These are phyloP conservation scores for Microcera coccophila DNA, from an alignment of 2,329 filamentous ascomycete genomes.

Conservation along the genomic window DNA sequence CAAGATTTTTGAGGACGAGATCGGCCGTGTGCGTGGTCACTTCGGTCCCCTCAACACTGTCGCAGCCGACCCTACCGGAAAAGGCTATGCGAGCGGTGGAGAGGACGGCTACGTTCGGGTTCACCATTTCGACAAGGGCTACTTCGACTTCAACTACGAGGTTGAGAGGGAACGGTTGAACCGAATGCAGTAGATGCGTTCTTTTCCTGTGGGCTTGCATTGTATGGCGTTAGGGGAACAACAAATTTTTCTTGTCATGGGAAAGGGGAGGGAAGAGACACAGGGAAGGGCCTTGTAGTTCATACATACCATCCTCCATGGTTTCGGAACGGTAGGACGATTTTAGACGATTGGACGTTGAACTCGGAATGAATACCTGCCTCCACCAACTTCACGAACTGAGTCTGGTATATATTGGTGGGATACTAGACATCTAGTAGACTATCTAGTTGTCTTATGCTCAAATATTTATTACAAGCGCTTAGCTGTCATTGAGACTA, in stretches of 20 bases:
- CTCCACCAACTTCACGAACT: neutral
- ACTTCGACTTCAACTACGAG: slow-evolving; percentile 98
- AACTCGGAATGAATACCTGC: neutral
- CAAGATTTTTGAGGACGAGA: slow-evolving; percentile 99
- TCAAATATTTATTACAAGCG: slow-evolving; percentile 12
- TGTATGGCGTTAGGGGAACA: slow-evolving; percentile 38
- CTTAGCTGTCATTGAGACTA: neutral
- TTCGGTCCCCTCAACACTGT: slow-evolving; percentile 98
- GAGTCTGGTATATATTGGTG: slow-evolving; percentile 13
- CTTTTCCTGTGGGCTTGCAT: slow-evolving; percentile 40
- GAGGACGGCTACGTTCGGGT: slow-evolving; percentile 98
- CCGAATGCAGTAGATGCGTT: slow-evolving; percentile 36
- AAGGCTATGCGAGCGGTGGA: slow-evolving; percentile 89
- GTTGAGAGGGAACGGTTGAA: slow-evolving; percentile 79
- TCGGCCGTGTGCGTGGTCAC: slow-evolving; percentile 92
- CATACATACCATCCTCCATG: slow-evolving; percentile 30
- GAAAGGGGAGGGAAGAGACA: slow-evolving; percentile 13
- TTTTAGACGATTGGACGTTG: slow-evolving; percentile 24
- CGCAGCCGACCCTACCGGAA: slow-evolving; percentile 85
- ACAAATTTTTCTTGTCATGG: slow-evolving; percentile 30
- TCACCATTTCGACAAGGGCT: slow-evolving; percentile 97
- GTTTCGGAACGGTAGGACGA: slow-evolving; percentile 23
- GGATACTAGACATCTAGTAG: slow-evolving; percentile 13
- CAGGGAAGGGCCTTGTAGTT: slow-evolving; percentile 26
- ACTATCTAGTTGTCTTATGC: slow-evolving; percentile 20